Conservation (phyloP, 441 rosid species). For the Croton setiger region DNA sequence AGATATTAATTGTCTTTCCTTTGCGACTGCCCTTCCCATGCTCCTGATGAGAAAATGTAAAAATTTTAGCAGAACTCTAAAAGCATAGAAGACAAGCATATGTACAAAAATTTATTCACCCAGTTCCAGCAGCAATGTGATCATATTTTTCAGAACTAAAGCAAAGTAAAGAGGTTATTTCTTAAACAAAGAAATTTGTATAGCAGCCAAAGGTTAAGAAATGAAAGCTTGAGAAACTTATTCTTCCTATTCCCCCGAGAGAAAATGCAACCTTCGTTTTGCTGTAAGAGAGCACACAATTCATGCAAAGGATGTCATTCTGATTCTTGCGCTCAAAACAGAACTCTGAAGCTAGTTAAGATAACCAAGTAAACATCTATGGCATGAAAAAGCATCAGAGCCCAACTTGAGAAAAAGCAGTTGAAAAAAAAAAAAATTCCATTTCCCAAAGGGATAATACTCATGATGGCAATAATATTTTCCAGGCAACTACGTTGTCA, state of each 20-base stretch:
- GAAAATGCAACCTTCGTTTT: conserved; percentile 11
- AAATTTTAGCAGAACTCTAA: conserved; percentile 12
- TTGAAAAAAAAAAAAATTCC: no score
- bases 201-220: neutral
- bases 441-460: no score
- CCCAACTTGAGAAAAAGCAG: no score
- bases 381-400: no score
- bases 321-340: no score
- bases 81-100: neutral
- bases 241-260: conserved; percentile 48
- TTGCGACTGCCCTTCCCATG: conserved; percentile 64
- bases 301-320: neutral
- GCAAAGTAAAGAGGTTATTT: conserved; percentile 4
- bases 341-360: no score
- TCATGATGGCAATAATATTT: no score
- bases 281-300: neutral
- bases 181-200: neutral
- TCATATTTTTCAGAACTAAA: neutral
- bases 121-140: neutral
- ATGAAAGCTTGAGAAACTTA: neutral
- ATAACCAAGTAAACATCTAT: no score
- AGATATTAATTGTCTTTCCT: conserved; percentile 87
- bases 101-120: neutral
- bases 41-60: conserved; percentile 41
- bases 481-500: no score